phyloP scores from a whole-genome alignment of 2,329 filamentous ascomycete genomes.

The Exophiala sideris region DNA sequence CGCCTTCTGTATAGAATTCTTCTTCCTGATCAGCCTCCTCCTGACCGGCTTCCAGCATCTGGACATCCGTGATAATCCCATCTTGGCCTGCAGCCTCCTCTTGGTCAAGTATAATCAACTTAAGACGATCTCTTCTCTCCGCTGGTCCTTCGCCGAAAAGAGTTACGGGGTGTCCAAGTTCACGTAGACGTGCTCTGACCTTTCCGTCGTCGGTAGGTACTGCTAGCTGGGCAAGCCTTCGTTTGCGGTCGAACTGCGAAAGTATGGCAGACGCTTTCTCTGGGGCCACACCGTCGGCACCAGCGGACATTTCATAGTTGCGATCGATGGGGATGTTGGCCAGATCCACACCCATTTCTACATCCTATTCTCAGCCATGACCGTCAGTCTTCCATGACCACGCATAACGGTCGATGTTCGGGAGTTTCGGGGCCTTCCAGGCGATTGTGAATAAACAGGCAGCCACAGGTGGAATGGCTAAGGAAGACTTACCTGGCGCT shows the following conservation, averaged over 20 bases:
- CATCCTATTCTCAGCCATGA: conserved; percentile 43
- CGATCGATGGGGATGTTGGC: conserved; percentile 68
- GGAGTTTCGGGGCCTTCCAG: conserved; percentile 24
- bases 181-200: conserved; percentile 75
- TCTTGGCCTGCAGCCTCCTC: conserved; percentile 61
- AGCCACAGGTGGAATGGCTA: not conserved
- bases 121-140: conserved; percentile 80
- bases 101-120: conserved; percentile 73
- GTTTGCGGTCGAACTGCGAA: conserved; percentile 86
- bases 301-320: conserved; percentile 75
- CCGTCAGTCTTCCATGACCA: conserved; percentile 30
- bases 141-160: conserved; percentile 86
- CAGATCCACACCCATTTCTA: conserved; percentile 59
- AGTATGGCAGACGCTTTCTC: conserved; percentile 83
- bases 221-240: conserved; percentile 79
- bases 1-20: conserved; percentile 90
- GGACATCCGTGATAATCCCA: conserved; percentile 51
- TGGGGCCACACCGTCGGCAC: conserved; percentile 60
- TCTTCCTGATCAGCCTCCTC: conserved; percentile 74
- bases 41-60: conserved; percentile 50
- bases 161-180: conserved; percentile 89
- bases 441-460: conserved; percentile 20
- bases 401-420: conserved; percentile 3
- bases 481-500: conserved; percentile 56
- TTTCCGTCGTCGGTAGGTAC: conserved; percentile 91